A percentile compares a stretch with the other conserved stretches of the same genome.
Conservation (phyloP, 2,329 filamentous ascomycete genomes). For the Gyromitra esculenta region DNA sequence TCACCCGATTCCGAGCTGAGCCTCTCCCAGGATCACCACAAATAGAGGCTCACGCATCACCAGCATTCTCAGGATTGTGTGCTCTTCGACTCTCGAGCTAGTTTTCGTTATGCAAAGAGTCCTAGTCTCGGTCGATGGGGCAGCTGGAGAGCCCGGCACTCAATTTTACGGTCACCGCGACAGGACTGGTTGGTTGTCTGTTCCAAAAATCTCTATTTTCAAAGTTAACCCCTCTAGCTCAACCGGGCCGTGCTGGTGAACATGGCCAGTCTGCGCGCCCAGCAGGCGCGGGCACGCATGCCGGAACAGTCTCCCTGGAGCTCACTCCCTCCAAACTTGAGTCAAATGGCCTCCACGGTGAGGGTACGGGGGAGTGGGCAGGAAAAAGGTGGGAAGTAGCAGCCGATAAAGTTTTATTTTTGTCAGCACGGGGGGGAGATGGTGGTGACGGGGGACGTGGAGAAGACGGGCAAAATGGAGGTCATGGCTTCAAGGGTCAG, state of each 20-base stretch:
- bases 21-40: not conserved
- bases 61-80: too few species aligned
- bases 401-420: slow-evolving; percentile 11
- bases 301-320: slow-evolving; percentile 21
- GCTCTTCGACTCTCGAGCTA: not conserved
- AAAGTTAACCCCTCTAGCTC: slow-evolving; percentile 19
- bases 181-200: slow-evolving; percentile 17
- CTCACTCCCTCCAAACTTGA: slow-evolving; percentile 21
- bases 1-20: not conserved
- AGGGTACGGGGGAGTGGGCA: slow-evolving; percentile 15
- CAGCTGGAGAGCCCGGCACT: slow-evolving; percentile 8
- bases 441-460: slow-evolving; percentile 42
- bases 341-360: slow-evolving; percentile 11
- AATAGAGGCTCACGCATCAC: not conserved
- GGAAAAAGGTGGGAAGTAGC: slow-evolving; percentile 43
- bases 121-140: slow-evolving; percentile 29
- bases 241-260: slow-evolving; percentile 18
- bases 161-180: slow-evolving; percentile 29
- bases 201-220: not conserved
- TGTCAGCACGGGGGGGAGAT: slow-evolving; percentile 44
- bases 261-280: slow-evolving; percentile 28
- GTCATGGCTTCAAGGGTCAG: slow-evolving; percentile 9
- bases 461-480: slow-evolving; percentile 46
- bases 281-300: slow-evolving; percentile 22
- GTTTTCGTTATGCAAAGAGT: slow-evolving; percentile 15